Conservation (phyloP, 176 grass and related monocot species). For the Alopecurus myosuroides region DNA sequence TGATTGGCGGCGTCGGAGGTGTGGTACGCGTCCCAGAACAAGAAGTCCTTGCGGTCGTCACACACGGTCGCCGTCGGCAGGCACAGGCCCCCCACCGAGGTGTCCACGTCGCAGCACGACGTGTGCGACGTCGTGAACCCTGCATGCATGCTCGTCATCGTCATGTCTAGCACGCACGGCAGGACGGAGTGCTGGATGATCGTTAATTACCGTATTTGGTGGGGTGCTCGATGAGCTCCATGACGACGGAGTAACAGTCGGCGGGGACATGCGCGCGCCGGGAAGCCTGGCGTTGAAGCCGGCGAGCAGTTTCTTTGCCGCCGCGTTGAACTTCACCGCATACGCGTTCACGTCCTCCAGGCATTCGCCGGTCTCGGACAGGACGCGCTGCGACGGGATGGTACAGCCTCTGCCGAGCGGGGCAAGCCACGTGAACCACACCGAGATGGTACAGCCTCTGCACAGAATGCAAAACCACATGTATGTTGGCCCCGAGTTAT, state of each 20-base stretch:
- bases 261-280: slow-evolving; percentile 44
- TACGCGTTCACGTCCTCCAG: slow-evolving; percentile 68
- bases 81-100: slow-evolving; percentile 78
- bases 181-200: background rate
- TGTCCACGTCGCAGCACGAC: slow-evolving; percentile 94
- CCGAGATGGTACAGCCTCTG: slow-evolving; percentile 78
- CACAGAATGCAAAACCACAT: too few species aligned
- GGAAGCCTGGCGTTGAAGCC: slow-evolving; percentile 63
- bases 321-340: slow-evolving; percentile 64
- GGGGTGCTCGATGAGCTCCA: slow-evolving; percentile 88
- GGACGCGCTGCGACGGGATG: slow-evolving; percentile 89
- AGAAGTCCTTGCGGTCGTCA: slow-evolving; percentile 57
- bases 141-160: background rate
- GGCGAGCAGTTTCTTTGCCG: slow-evolving; percentile 39
- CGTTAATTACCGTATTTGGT: slow-evolving; percentile 65
- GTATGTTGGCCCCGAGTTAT: too few species aligned
- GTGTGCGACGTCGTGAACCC: slow-evolving; percentile 79
- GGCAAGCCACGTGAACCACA: slow-evolving; percentile 68
- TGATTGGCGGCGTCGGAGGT: slow-evolving; percentile 87
- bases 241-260: slow-evolving; percentile 70
- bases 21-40: slow-evolving; percentile 99
- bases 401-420: slow-evolving; percentile 88
- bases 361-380: slow-evolving; percentile 55
- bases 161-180: background rate
- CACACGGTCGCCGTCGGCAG: slow-evolving; percentile 79